phyloP scores from a whole-genome alignment of 257 asterid genomes.

The Nicotiana benthamiana region DNA sequence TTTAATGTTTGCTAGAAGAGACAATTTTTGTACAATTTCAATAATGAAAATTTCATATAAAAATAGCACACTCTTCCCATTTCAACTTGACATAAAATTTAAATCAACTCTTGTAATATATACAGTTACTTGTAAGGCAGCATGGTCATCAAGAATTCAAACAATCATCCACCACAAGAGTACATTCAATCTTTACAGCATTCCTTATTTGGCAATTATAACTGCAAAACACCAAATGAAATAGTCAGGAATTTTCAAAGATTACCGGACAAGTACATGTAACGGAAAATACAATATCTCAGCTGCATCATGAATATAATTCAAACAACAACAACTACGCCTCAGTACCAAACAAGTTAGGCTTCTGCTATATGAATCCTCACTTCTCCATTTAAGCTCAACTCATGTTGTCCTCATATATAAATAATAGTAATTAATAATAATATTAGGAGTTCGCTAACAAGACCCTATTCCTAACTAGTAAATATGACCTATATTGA shows the following conservation, averaged over 20 bases:
- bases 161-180: neutral
- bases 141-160: neutral
- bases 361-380: no score
- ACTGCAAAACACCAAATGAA: slow-evolving; percentile 1
- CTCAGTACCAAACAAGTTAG: no score
- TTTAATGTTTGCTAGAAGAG: neutral
- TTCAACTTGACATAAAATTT: neutral
- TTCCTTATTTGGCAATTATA: neutral
- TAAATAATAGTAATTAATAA: no score
- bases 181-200: neutral
- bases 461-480: no score
- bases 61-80: neutral
- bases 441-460: no score
- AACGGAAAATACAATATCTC: neutral
- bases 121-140: neutral
- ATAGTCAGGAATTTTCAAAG: no score
- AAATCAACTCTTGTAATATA: neutral
- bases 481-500: no score
- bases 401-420: no score
- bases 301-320: neutral
- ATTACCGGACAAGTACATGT: neutral
- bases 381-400: no score
- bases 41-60: neutral
- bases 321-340: no score
- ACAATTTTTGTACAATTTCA: neutral